Evolutionary conservation across 2,329 filamentous ascomycete species (phyloP).

Genomic region (Grosmannia clavigera): DNA sequence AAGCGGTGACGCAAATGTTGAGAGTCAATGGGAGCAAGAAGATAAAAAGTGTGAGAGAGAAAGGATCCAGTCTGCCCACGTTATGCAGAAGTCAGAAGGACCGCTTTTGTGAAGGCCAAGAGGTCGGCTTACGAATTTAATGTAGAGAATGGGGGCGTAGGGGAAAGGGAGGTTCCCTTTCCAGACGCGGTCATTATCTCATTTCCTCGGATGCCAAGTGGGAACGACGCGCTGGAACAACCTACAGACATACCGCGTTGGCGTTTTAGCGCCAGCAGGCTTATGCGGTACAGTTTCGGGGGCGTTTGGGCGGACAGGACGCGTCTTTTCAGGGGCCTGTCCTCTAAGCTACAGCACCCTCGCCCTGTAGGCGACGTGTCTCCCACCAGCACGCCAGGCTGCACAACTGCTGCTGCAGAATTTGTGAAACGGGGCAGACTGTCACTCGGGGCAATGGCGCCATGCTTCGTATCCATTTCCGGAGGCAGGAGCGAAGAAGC

Average conservation of each 20-base stretch:
- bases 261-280: constrained; percentile 12
- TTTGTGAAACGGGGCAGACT: background rate
- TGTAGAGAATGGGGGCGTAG: background rate
- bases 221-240: constrained; percentile 10
- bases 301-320: background rate
- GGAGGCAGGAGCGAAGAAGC: constrained; percentile 9
- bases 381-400: background rate
- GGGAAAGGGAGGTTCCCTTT: constrained; percentile 10
- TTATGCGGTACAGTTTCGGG: background rate
- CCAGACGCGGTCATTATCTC: constrained; percentile 12
- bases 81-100: background rate
- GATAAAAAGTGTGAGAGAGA: background rate
- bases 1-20: background rate
- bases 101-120: background rate
- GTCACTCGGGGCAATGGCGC: background rate
- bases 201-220: constrained; percentile 10
- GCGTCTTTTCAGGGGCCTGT: constrained; percentile 5
- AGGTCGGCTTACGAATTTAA: background rate
- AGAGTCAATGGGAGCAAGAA: background rate
- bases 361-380: background rate
- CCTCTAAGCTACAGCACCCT: constrained; percentile 2
- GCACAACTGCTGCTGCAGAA: background rate
- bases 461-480: background rate
- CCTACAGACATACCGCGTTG: constrained; percentile 10
- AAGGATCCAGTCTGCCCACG: background rate